These are phyloP conservation scores for Celoporthe dispersa DNA, from an alignment of 2,329 filamentous ascomycete genomes.

Conservation along the genomic window DNA sequence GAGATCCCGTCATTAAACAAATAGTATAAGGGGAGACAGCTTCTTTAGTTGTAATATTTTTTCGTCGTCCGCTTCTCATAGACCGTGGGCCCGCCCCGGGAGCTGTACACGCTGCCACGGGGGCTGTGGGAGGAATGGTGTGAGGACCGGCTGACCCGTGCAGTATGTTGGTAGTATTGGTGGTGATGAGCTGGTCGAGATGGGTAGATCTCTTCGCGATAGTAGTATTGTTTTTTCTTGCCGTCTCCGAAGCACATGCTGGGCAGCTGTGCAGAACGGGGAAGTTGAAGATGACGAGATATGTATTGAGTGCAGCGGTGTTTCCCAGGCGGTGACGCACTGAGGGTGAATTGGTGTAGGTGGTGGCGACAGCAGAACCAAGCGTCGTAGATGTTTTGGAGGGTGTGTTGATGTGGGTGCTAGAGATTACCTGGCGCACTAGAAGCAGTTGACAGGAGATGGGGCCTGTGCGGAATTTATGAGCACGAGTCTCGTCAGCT, in stretches of 20 bases:
- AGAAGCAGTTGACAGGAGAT: background rate
- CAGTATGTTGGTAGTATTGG: conserved; percentile 8
- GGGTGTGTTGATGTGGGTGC: background rate
- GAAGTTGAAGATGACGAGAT: background rate
- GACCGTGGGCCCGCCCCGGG: conserved; percentile 9
- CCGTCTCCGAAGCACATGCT: conserved; percentile 13
- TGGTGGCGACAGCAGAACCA: background rate
- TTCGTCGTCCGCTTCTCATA: conserved; percentile 10
- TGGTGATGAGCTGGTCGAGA: background rate
- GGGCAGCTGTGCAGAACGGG: background rate
- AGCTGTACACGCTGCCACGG: conserved; percentile 10
- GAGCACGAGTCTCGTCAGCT: background rate
- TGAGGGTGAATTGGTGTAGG: background rate
- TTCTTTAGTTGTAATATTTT: conserved; percentile 8
- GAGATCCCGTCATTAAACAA: no score
- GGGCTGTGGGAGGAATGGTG: conserved; percentile 1
- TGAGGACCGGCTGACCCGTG: conserved; percentile 5
- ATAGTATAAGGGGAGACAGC: no score
- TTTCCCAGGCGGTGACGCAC: background rate
- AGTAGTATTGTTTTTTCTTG: conserved; percentile 7
- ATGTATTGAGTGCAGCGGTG: background rate
- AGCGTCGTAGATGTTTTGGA: background rate
- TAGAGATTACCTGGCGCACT: background rate
- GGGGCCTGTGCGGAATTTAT: background rate
- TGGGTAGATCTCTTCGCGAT: conserved; percentile 11